Evolutionary conservation across 192 early-diverging fungal genomes (phyloP).

Genomic region (Geosiphon pyriformis): DNA sequence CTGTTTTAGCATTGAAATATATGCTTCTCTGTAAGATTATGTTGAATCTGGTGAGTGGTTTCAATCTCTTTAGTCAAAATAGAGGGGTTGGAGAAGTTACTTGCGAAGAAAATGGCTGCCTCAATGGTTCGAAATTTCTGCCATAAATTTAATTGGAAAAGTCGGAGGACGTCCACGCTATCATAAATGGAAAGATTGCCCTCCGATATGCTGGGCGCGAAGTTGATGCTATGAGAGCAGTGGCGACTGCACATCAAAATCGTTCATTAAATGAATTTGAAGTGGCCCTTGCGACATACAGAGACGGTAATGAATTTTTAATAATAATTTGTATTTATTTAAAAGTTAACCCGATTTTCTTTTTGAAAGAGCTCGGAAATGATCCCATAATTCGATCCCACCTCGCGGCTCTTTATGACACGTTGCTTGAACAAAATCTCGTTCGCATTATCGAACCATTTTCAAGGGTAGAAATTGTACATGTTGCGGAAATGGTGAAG

Average conservation of each 20-base stretch:
- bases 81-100: no score
- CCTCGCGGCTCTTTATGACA: slow-evolving; percentile 90
- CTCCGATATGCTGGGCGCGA: slow-evolving; percentile 80
- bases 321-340: neutral
- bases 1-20: slow-evolving; percentile 91
- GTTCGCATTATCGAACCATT: slow-evolving; percentile 97
- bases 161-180: slow-evolving; percentile 90
- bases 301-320: slow-evolving; percentile 52
- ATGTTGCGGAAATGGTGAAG: slow-evolving; percentile 91
- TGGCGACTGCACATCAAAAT: slow-evolving; percentile 95
- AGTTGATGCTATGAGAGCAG: slow-evolving; percentile 90
- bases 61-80: neutral
- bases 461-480: slow-evolving; percentile 92
- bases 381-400: slow-evolving; percentile 95
- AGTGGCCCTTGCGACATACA: slow-evolving; percentile 78
- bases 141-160: no score
- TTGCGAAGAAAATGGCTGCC: no score
- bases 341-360: neutral
- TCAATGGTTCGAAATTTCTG: no score
- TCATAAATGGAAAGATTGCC: slow-evolving; percentile 90
- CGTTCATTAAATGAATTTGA: slow-evolving; percentile 97
- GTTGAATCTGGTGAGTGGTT: slow-evolving; percentile 75
- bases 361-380: slow-evolving; percentile 66
- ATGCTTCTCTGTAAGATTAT: slow-evolving; percentile 99
- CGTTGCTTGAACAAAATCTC: slow-evolving; percentile 93